Evolutionary conservation across 2,329 filamentous ascomycete genomes (phyloP).

Genomic region (Penicillium sp.): DNA sequence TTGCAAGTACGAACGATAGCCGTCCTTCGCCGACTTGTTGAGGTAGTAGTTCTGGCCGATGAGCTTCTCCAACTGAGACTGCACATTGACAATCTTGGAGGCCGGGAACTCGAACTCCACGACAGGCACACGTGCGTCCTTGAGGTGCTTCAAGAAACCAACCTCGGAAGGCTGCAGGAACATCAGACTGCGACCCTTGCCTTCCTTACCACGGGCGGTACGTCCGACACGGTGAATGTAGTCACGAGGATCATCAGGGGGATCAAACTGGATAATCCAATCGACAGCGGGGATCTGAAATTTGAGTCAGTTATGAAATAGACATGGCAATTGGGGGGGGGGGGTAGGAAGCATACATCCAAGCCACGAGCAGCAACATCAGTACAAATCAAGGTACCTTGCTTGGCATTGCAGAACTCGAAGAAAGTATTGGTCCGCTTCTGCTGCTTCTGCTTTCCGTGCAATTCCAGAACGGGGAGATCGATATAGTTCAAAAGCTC

Average conservation of each 20-base stretch:
- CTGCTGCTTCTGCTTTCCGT: constrained; percentile 97
- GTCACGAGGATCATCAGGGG: constrained; percentile 82
- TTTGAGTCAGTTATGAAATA: not conserved
- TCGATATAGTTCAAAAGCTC: constrained; percentile 98
- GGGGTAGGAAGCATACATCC: constrained; percentile 49
- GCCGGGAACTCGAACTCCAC: constrained; percentile 94
- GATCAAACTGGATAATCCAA: constrained; percentile 95
- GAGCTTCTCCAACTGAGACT: constrained; percentile 88
- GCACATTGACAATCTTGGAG: constrained; percentile 87
- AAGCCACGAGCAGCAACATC: constrained; percentile 93
- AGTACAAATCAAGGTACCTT: constrained; percentile 89
- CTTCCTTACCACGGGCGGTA: constrained; percentile 79
- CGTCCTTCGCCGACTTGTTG: constrained; percentile 75
- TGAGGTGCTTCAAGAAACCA: constrained; percentile 86
- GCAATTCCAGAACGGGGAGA: constrained; percentile 78
- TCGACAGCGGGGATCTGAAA: constrained; percentile 77
- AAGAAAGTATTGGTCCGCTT: constrained; percentile 99
- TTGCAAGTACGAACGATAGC: constrained; percentile 87
- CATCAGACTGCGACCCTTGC: constrained; percentile 83
- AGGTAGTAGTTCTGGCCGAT: constrained; percentile 96
- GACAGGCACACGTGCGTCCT: constrained; percentile 85
- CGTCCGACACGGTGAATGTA: constrained; percentile 97
- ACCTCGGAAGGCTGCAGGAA: constrained; percentile 91
- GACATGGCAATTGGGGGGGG: not conserved
- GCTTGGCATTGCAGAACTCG: constrained; percentile 82